Percentiles rank a stretch among this genome's conserved stretches.
These are phyloP conservation scores for Aureobasidium sp. DNA, from an alignment of 2,329 filamentous ascomycete genomes.

Conservation along the genomic window DNA sequence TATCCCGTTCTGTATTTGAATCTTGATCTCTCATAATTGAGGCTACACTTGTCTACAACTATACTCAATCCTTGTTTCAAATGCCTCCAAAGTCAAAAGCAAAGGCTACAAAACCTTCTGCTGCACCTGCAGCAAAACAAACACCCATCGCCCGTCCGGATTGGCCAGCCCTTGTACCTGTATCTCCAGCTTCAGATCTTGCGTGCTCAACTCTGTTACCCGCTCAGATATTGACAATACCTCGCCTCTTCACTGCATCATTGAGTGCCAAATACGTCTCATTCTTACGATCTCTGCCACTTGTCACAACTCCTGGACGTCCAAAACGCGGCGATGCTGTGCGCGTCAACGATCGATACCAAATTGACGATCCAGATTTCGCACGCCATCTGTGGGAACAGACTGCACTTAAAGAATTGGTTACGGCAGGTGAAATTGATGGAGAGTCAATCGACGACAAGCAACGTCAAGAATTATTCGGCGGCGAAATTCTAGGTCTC, in stretches of 20 bases:
- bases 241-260: conserved; percentile 63
- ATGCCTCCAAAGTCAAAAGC: conserved; percentile 18
- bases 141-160: conserved; percentile 32
- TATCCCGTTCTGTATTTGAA: not conserved
- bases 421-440: conserved; percentile 30
- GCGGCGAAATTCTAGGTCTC: conserved; percentile 71
- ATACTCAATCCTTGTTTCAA: not conserved
- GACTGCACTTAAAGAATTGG: conserved; percentile 62
- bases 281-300: conserved; percentile 61
- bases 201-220: conserved; percentile 47
- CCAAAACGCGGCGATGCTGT: conserved; percentile 75
- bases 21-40: too few species aligned
- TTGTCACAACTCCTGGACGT: conserved; percentile 68
- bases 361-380: conserved; percentile 68
- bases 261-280: conserved; percentile 69
- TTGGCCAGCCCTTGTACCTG: conserved; percentile 66
- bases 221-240: conserved; percentile 64
- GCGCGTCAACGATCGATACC: conserved; percentile 82
- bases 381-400: conserved; percentile 67
- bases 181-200: conserved; percentile 58
- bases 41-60: not conserved
- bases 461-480: conserved; percentile 50
- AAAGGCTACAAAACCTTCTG: not conserved
- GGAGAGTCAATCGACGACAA: conserved; percentile 22
- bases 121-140: conserved; percentile 10